Conservation (phyloP, 352 stramenopile species). For the Globisporangium cystogenes region DNA sequence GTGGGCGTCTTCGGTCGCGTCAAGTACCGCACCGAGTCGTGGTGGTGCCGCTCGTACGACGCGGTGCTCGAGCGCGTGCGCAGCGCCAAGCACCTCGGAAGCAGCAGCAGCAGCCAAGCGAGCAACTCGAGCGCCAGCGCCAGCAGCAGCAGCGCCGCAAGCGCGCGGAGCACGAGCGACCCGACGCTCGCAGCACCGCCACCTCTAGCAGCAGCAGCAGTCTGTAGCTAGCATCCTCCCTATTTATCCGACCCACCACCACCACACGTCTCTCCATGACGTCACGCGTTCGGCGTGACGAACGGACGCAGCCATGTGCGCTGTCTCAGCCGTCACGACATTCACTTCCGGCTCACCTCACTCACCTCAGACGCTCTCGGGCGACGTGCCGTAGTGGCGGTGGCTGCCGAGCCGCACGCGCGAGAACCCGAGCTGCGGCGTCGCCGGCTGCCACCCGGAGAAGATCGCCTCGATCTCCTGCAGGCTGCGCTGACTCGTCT, state of each 20-base stretch:
- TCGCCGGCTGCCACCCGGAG: constrained; percentile 66
- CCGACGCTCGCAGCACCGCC: not conserved
- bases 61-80: constrained; percentile 43
- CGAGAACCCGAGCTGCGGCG: constrained; percentile 42
- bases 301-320: not conserved
- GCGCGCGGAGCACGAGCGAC: not conserved
- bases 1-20: constrained; percentile 56
- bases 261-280: not conserved
- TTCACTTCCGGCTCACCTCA: not conserved
- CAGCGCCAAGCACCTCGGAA: constrained; percentile 4
- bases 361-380: constrained; percentile 3
- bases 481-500: constrained; percentile 70
- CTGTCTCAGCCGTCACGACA: not conserved
- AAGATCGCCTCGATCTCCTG: constrained; percentile 80
- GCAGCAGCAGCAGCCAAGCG: not conserved
- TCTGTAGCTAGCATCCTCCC: not conserved
- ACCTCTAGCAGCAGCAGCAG: not conserved
- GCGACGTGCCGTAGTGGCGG: constrained; percentile 13
- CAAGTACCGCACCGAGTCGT: constrained; percentile 81
- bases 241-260: constrained; percentile 2
- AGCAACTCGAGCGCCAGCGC: constrained; percentile 4
- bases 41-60: constrained; percentile 79
- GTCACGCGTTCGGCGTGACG: not conserved
- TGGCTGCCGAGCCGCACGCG: constrained; percentile 37
- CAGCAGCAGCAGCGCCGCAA: constrained; percentile 1